Evolutionary conservation across 108 stramenopile species (phyloP), one percentile per base, ranked within the genome.

Genomic region (Cyclotella kingstonii): DNA sequence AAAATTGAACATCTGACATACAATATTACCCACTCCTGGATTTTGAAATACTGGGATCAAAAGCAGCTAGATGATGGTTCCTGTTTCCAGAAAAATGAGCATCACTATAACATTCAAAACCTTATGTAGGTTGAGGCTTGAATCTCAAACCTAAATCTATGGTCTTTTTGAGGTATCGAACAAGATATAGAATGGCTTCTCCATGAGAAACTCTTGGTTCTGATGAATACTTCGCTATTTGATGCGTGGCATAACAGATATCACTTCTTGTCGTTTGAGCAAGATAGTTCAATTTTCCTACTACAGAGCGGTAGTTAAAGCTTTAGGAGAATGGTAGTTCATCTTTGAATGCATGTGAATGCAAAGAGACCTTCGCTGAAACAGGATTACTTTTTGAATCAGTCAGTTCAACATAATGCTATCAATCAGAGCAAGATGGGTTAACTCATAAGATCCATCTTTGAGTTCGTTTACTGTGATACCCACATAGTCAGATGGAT

Each of bases 401-500:
- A 3, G 5, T 18, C 4, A 49, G 10, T 6, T 18, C 23, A 49
- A 27, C 14, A 49, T 6, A 14, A 49, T 49, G 48, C 25, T 9
- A 5, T 23, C 21, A 23, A 23, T 23, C 23, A 49, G 21, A 19
- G 48, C 48, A 8, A 6, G 48, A 33, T 46, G 44, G 17, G 44
- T n/a, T 5, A 49, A 23, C 7, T 49, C 23, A 27, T 22, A 49
- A 26, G 21, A 22, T 4, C 22, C 35, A 5, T 23, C 18, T 5
- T 7, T 56, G 54, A 25, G 3, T 3, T 36, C 8, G 4, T 26
- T 26, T 10, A 56, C 38, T 39, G 70, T 61, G 2, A 82, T 74
- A 18, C 81, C 75, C 35, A 77, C 59, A 64, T 71, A 81, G 44
- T 75, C 79, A 15, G 15, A 11, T 11, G 61, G 9, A 29, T 68